These are phyloP conservation scores for Neofusicoccum umdonicola DNA, from an alignment of 2,329 filamentous ascomycete species.

Conservation along the genomic window DNA sequence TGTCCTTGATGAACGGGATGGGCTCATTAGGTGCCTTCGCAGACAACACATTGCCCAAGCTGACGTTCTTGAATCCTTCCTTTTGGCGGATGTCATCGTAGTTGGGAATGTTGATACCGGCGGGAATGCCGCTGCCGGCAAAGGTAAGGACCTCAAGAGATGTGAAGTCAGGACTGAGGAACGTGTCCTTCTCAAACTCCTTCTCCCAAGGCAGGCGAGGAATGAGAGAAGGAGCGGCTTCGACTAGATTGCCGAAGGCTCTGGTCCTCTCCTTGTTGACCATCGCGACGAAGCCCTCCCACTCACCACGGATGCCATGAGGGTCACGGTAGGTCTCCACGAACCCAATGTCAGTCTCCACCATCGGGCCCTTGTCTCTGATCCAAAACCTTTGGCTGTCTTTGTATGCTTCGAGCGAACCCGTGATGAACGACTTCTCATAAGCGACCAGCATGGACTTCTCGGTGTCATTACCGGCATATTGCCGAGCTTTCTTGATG, in stretches of 20 bases:
- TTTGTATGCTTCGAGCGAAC: slow-evolving; percentile 50
- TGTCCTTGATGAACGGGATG: slow-evolving; percentile 81
- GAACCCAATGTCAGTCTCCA: slow-evolving; percentile 55
- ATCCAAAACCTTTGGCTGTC: slow-evolving; percentile 55
- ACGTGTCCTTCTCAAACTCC: slow-evolving; percentile 95
- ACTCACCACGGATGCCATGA: slow-evolving; percentile 54
- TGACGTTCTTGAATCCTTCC: slow-evolving; percentile 90
- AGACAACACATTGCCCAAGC: slow-evolving; percentile 85
- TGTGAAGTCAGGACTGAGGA: slow-evolving; percentile 93
- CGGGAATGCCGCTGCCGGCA: slow-evolving; percentile 59
- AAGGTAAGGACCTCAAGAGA: slow-evolving; percentile 90
- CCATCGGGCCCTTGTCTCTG: slow-evolving; percentile 49
- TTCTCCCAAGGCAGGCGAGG: slow-evolving; percentile 83
- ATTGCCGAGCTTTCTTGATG: slow-evolving; percentile 47
- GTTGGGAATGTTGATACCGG: slow-evolving; percentile 61
- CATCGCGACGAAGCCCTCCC: slow-evolving; percentile 55
- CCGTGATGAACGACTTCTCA: slow-evolving; percentile 50
- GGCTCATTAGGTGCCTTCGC: slow-evolving; percentile 91
- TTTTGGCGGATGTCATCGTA: slow-evolving; percentile 61
- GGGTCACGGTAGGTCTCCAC: slow-evolving; percentile 57
- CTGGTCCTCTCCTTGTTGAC: slow-evolving; percentile 89
- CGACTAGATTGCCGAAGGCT: slow-evolving; percentile 82
- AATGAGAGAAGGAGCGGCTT: slow-evolving; percentile 77
- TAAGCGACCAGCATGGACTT: slow-evolving; percentile 47
- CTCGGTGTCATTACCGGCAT: slow-evolving; percentile 47